Evolutionary conservation across 2,329 filamentous ascomycete species (phyloP).

Genomic region (Rachicladosporium sp.): DNA sequence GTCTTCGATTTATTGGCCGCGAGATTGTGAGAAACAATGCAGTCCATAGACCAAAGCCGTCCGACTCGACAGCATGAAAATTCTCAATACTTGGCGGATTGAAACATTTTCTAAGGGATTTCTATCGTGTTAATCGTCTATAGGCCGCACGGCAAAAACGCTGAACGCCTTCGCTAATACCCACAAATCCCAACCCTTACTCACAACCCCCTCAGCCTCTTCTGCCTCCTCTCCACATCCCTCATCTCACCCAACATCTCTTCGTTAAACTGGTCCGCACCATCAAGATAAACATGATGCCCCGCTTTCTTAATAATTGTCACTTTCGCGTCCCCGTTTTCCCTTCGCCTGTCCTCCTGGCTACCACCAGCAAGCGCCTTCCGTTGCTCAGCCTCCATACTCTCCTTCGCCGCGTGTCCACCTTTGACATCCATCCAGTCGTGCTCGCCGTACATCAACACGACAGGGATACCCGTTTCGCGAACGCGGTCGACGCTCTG

Average conservation of each 20-base stretch:
- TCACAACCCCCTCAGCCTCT: slow-evolving; percentile 10
- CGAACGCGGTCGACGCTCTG: slow-evolving; percentile 19
- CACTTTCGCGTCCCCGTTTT: slow-evolving; percentile 75
- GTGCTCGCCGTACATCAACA: slow-evolving; percentile 93
- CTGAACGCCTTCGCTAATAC: too few species aligned
- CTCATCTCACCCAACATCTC: slow-evolving; percentile 55
- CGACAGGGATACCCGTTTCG: slow-evolving; percentile 63
- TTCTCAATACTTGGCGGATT: too few species aligned
- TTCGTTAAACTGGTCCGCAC: slow-evolving; percentile 56
- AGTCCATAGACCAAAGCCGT: too few species aligned
- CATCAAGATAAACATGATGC: slow-evolving; percentile 62
- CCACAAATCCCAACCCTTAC: too few species aligned
- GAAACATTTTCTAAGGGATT: too few species aligned
- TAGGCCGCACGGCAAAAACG: too few species aligned
- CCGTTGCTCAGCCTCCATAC: slow-evolving; percentile 55
- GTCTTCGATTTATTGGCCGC: too few species aligned
- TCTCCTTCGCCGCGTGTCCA: slow-evolving; percentile 67
- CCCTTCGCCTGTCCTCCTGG: slow-evolving; percentile 53
- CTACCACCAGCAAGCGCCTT: slow-evolving; percentile 50
- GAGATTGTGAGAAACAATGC: too few species aligned
- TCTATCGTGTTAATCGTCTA: too few species aligned
- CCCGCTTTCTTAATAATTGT: slow-evolving; percentile 61
- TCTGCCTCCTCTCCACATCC: slow-evolving; percentile 39
- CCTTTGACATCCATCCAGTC: slow-evolving; percentile 98
- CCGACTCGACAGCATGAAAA: too few species aligned